Base-by-base conservation (phyloP, 495 filamentous ascomycete genomes). In the Penicillium silybi region DNA sequence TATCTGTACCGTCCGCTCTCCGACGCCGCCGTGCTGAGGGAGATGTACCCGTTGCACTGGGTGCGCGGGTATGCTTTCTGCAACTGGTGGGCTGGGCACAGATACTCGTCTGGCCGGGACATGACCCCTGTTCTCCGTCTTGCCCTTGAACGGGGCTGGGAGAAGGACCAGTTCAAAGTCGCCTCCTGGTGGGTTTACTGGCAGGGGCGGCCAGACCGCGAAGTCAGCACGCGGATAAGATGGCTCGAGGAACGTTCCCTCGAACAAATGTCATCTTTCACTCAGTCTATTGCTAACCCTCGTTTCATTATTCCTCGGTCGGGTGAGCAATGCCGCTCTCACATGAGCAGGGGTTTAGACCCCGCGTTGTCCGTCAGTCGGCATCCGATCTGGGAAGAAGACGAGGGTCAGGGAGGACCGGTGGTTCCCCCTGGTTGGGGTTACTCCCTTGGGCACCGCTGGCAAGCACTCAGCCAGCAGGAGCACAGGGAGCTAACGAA, bases 1-100 rank as follows among this genome's bases (percentile, higher is more conserved):
- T 54, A 58, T 29, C 26, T 54, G 29, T 18, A 41, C 39, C 56
- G 56, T 6, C 56, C 46, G 9, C 18, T 54, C 15, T 50, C 29
- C 3, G 16, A 46, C 11, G 56, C 29, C 2, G 1, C 34, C 8
- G 17, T 10, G 9, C 20, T 54, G 25, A 46, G 41, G 2, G 16
- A 19, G 2, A 22, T 32, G 29, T 10, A 10, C 11, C 29, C 29
- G 29, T 13, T 32, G 29, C 29, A 32, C 29, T 32, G 29, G 29
- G 11, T 54, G 25, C 23, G 20, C 29, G 47, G 41, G 39, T 35
- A 42, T 19, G 22, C 15, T 3, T 54, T 58, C 37, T 19, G 34
- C 20, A 4, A 15, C 1, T 56, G 53, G 53, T 56, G 46, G 53
- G 8, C 37, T 8, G 20, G 26, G 19, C n/a, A 26, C 13, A 35